Conservation (phyloP, 495 filamentous ascomycete genomes). For the Xylaria sp. region DNA sequence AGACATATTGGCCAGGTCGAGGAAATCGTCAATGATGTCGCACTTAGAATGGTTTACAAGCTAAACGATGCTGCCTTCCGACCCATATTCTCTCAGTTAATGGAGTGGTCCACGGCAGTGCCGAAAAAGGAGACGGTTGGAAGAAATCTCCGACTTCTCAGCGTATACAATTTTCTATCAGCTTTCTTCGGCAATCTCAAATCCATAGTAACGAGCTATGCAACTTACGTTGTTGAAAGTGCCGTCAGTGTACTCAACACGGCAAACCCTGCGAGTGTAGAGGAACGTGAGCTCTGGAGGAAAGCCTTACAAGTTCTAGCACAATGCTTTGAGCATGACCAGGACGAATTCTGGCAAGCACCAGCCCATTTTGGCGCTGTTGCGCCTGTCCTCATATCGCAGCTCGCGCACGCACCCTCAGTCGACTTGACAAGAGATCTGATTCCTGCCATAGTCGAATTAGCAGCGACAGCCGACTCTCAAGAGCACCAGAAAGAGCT, state of each 20-base stretch:
- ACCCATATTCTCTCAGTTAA: constrained; percentile 82
- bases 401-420: constrained; percentile 65
- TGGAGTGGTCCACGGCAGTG: constrained; percentile 73
- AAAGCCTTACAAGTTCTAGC: constrained; percentile 70
- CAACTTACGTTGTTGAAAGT: constrained; percentile 80
- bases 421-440: constrained; percentile 49
- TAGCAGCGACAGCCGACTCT: constrained; percentile 79
- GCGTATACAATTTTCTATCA: constrained; percentile 79
- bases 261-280: constrained; percentile 55
- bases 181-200: constrained; percentile 84
- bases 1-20: constrained; percentile 67
- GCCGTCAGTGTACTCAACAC: constrained; percentile 67
- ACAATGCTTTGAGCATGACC: constrained; percentile 80
- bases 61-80: constrained; percentile 95
- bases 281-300: constrained; percentile 65
- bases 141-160: constrained; percentile 62
- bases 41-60: constrained; percentile 92
- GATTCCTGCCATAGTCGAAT: constrained; percentile 69
- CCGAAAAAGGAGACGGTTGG: constrained; percentile 66
- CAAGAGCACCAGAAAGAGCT: constrained; percentile 89
- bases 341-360: constrained; percentile 85
- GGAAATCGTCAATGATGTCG: constrained; percentile 65
- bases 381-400: constrained; percentile 68
- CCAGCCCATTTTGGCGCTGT: constrained; percentile 82
- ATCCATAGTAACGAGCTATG: constrained; percentile 92